A percentile compares a stretch with the other conserved stretches of the same genome.
Evolutionary conservation across 2,329 filamentous ascomycete genomes (phyloP).

Genomic region (Metarhizium sp.): DNA sequence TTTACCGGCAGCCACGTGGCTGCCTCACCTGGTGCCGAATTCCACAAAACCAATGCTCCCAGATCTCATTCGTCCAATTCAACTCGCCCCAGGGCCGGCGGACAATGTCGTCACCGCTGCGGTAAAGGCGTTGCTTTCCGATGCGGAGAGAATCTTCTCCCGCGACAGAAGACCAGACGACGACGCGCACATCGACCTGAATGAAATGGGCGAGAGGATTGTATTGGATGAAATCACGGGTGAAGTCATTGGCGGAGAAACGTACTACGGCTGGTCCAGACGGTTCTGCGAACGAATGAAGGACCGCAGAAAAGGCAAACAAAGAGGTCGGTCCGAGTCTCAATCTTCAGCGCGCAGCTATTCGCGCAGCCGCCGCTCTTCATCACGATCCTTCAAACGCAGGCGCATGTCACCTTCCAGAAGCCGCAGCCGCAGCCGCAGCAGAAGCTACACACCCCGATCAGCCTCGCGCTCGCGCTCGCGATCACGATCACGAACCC

Average conservation of each 20-base stretch:
- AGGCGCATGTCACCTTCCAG: slow-evolving; percentile 16
- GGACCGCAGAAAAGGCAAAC: slow-evolving; percentile 28
- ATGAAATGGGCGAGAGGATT: slow-evolving; percentile 63
- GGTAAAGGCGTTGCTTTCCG: slow-evolving; percentile 60
- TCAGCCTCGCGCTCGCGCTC: not conserved
- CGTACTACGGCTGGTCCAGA: slow-evolving; percentile 83
- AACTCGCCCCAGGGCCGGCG: slow-evolving; percentile 59
- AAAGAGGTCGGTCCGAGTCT: slow-evolving; percentile 25
- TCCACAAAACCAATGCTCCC: slow-evolving; percentile 66
- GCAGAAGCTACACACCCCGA: slow-evolving; percentile 22
- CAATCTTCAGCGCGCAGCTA: slow-evolving; percentile 15
- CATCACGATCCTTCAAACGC: slow-evolving; percentile 21
- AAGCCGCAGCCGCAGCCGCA: slow-evolving; percentile 17
- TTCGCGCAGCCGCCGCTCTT: slow-evolving; percentile 19
- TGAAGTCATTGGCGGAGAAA: slow-evolving; percentile 55
- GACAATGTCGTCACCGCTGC: slow-evolving; percentile 55
- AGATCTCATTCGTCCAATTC: slow-evolving; percentile 59
- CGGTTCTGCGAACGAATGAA: slow-evolving; percentile 78
- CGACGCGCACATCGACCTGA: slow-evolving; percentile 52
- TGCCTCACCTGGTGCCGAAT: slow-evolving; percentile 69
- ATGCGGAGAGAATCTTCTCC: slow-evolving; percentile 60
- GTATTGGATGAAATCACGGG: slow-evolving; percentile 57
- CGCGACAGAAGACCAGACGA: slow-evolving; percentile 38
- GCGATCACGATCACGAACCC: slow-evolving; percentile 19
- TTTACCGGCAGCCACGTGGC: slow-evolving; percentile 70